Percentiles rank a stretch among this genome's conserved stretches.
phyloP scores from a whole-genome alignment of 192 early-diverging fungal species.

The Coemansia aciculifera region DNA sequence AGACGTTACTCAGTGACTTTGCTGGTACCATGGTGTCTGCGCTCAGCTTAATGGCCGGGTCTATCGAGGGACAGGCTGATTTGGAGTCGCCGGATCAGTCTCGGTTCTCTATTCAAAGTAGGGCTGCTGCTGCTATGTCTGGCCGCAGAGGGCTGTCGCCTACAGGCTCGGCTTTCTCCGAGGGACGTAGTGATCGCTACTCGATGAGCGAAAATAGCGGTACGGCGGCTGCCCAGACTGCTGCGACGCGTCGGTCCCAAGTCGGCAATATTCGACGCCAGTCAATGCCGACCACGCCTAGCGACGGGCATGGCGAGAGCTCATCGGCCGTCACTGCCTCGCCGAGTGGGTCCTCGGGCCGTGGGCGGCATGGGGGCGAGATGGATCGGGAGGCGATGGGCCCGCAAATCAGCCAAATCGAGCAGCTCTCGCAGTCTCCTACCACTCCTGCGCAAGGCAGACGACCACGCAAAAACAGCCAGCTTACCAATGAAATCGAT shows the following conservation, averaged over 20 bases:
- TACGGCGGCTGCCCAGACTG: conserved; percentile 8
- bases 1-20: conserved; percentile 29
- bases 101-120: background rate
- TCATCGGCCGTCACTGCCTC: background rate
- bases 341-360: conserved; percentile 2
- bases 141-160: conserved; percentile 1
- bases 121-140: background rate
- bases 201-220: conserved; percentile 21
- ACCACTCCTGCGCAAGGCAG: background rate
- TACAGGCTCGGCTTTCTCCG: conserved; percentile 3
- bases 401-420: conserved; percentile 7
- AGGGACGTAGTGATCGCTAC: conserved; percentile 6
- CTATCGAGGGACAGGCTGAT: conserved; percentile 40
- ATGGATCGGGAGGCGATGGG: conserved; percentile 33
- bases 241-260: conserved; percentile 8
- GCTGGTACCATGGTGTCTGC: conserved; percentile 44
- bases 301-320: background rate
- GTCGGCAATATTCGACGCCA: conserved; percentile 20
- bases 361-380: conserved; percentile 42
- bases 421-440: conserved; percentile 8
- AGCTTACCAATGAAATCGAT: conserved; percentile 1
- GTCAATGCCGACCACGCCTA: conserved; percentile 4
- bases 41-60: conserved; percentile 40
- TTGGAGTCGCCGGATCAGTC: conserved; percentile 12
- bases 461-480: conserved; percentile 1